Conservation (phyloP, 116 monocot genomes). For the Papilionanthe hybrid region DNA sequence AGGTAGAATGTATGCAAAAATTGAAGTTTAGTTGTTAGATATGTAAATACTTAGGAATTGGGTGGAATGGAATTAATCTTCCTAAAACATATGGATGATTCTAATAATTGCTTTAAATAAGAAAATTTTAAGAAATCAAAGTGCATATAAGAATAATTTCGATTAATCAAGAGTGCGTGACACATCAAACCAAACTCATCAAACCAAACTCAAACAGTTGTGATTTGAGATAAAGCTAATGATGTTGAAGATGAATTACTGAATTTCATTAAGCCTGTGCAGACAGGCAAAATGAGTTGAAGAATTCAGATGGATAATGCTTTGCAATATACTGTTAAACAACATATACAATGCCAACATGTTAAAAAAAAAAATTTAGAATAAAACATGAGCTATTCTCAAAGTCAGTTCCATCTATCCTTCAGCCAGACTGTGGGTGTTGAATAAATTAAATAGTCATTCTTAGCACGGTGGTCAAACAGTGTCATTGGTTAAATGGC, state of each 20-base stretch:
- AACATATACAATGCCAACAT: too few species aligned
- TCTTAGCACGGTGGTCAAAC: too few species aligned
- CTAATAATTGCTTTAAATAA: neutral
- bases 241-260: neutral
- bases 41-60: too few species aligned
- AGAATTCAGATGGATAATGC: neutral
- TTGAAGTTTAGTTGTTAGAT: too few species aligned
- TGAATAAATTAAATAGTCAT: too few species aligned
- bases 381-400: too few species aligned
- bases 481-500: neutral
- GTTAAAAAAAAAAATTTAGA: too few species aligned
- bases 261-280: neutral
- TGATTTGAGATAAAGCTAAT: neutral
- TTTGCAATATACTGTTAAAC: neutral
- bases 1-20: too few species aligned
- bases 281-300: neutral
- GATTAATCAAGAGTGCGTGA: neutral
- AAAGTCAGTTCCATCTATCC: too few species aligned
- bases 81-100: neutral
- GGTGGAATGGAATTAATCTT: too few species aligned
- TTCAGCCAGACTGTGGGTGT: too few species aligned
- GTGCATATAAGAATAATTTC: neutral
- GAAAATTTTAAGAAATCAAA: neutral
- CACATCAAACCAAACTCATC: neutral
- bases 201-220: neutral